Evolutionary conservation across 1,139 yeast genomes (phyloP).

Genomic region (Kluyveromyces marxianus): DNA sequence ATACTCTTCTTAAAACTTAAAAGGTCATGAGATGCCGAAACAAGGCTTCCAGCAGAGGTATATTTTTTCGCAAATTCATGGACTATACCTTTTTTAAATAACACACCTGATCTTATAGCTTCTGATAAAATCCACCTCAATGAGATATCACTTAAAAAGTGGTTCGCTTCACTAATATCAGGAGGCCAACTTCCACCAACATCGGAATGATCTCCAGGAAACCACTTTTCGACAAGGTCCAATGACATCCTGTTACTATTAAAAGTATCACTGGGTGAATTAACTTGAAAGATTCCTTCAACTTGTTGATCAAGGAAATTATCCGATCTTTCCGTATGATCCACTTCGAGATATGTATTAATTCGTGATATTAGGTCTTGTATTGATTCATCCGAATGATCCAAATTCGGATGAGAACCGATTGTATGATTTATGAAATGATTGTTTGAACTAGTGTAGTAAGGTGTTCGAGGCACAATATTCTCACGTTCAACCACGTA

Average conservation of each 20-base stretch:
- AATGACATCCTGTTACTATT: conserved; percentile 11
- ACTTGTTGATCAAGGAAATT: conserved; percentile 4
- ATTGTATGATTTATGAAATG: conserved; percentile 6
- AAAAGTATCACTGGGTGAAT: conserved; percentile 7
- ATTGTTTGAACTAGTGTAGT: background rate
- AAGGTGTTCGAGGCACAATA: background rate
- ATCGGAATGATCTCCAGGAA: conserved; percentile 62
- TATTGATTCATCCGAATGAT: background rate
- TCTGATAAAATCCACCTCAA: conserved; percentile 54
- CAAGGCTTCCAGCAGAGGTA: conserved; percentile 35
- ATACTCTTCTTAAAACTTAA: conserved; percentile 25
- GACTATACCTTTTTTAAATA: conserved; percentile 37
- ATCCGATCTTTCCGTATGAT: conserved; percentile 2
- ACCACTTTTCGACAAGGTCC: conserved; percentile 50
- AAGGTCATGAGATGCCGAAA: conserved; percentile 44
- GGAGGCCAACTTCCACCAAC: conserved; percentile 57
- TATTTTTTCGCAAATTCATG: conserved; percentile 35
- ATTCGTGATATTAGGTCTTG: conserved; percentile 5
- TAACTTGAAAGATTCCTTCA: conserved; percentile 3
- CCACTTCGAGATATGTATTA: conserved; percentile 3
- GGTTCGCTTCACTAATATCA: conserved; percentile 32
- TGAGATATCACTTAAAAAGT: conserved; percentile 38
- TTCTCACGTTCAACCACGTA: conserved; percentile 5
- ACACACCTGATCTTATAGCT: conserved; percentile 43
- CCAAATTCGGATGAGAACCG: background rate